phyloP scores from a whole-genome alignment of 371 early-diverging fungal genomes.

The Mucor velutinosus region DNA sequence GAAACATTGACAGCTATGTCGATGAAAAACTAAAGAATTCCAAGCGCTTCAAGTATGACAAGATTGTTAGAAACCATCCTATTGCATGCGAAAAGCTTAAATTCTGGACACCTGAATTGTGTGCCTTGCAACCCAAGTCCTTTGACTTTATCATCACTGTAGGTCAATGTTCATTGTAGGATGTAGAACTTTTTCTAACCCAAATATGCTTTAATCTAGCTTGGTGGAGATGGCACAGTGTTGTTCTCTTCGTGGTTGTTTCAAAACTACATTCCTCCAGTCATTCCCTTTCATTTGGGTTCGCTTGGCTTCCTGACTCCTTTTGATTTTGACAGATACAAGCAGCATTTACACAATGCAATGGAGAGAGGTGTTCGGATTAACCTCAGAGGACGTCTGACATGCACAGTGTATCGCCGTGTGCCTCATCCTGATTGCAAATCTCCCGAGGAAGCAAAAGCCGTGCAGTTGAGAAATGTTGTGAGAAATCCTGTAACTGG shows the following conservation, averaged over 20 bases:
- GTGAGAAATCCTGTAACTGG: conserved; percentile 51
- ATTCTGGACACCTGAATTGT: conserved; percentile 84
- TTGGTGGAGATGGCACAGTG: conserved; percentile 91
- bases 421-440: conserved; percentile 40
- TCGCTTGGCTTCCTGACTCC: conserved; percentile 93
- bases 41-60: conserved; percentile 60
- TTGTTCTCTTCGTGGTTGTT: conserved; percentile 92
- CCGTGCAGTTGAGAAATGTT: conserved; percentile 39
- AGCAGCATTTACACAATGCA: conserved; percentile 58
- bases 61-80: conserved; percentile 39
- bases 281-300: conserved; percentile 89
- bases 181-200: neutral
- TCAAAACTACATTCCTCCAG: conserved; percentile 86
- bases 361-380: conserved; percentile 79
- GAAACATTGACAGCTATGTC: conserved; percentile 49
- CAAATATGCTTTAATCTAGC: conserved; percentile 33
- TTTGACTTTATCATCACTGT: conserved; percentile 83
- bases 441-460: conserved; percentile 15
- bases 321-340: conserved; percentile 74
- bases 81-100: conserved; percentile 43
- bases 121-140: conserved; percentile 64
- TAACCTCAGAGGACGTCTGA: conserved; percentile 87
- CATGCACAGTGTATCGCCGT: conserved; percentile 78
- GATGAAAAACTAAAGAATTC: conserved; percentile 67
- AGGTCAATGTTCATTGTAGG: conserved; percentile 4